Evolutionary conservation across 768 basidiomycete genomes (phyloP), one percentile per base, ranked within the genome.

Genomic region (Termitomyces sp.): DNA sequence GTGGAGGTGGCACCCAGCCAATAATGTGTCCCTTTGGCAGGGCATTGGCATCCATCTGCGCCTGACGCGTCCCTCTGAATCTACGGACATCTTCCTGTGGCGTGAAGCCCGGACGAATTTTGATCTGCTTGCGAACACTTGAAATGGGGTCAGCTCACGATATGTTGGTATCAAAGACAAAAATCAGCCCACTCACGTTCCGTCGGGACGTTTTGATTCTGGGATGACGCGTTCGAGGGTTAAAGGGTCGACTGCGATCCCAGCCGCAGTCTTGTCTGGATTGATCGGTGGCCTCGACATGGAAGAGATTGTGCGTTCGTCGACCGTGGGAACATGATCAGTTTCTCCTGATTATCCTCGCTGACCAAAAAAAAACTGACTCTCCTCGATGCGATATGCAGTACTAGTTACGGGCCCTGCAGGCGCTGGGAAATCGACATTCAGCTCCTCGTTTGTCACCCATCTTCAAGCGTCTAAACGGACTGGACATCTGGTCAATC

Each of bases 371-470:
- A 56, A 38, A 43, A 22, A 44, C 33, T n/a, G 44, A 32, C 32
- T 42, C 23, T 11, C 25, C 44, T 59, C 49, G 39, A 94, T 94
- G 91, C 87, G 91, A 56, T 94, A 94, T 73, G 91, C 91, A 7
- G 86, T 93, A 27, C 80, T 94, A 43, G 83, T 94, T 48, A 90
- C 88, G 52, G 97, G 97, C n/a, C 97, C 97, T 45, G 97, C 97
- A 2, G 97, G 97, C 47, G 94, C 97, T 13, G 97, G 97, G 48
- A 99, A 99, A 75, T 92, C 94, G 0, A 98, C 97, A 0, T 96
- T 99, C 65, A 89, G 91, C 62, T 76, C 81, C 20, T 83, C 94
- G 0, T 85, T 98, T 60, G 78, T 98, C 56, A 94, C 91, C 10
- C 96, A 98, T 72, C 83, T 98, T 5, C 83, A 81, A 53, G 79